Evolutionary conservation across 192 early-diverging fungal genomes (phyloP).

Genomic region (Backusella liffmaniae): DNA sequence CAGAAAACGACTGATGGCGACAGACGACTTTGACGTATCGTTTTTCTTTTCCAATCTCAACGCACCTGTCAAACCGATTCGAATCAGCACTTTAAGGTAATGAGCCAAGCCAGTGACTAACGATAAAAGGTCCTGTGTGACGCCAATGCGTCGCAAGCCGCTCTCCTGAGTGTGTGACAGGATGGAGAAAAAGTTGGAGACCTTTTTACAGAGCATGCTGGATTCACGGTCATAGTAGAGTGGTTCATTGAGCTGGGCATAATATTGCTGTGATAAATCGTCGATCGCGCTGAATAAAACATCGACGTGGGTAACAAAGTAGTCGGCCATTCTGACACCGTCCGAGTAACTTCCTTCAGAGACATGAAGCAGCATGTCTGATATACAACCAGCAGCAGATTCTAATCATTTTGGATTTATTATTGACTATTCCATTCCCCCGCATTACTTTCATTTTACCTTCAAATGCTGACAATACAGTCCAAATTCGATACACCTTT

Average conservation of each 20-base stretch:
- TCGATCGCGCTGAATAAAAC: constrained; percentile 82
- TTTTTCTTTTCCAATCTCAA: constrained; percentile 56
- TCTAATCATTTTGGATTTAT: constrained; percentile 39
- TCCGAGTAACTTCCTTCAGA: constrained; percentile 72
- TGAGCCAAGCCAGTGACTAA: constrained; percentile 91
- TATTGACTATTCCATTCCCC: neutral
- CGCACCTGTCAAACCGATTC: constrained; percentile 88
- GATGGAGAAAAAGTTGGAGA: constrained; percentile 91
- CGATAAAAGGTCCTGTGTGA: constrained; percentile 86
- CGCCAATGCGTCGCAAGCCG: constrained; percentile 53
- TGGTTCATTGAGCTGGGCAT: constrained; percentile 29
- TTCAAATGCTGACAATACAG: constrained; percentile 84
- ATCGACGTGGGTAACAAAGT: constrained; percentile 83
- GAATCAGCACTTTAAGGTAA: constrained; percentile 88
- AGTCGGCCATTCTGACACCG: constrained; percentile 69
- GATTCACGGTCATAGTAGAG: constrained; percentile 82
- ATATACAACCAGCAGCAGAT: constrained; percentile 86
- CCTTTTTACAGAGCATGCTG: constrained; percentile 89
- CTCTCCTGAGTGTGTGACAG: constrained; percentile 74
- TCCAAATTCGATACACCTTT: constrained; percentile 82
- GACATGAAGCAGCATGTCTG: constrained; percentile 83
- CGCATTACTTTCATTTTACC: neutral
- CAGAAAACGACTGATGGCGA: constrained; percentile 68
- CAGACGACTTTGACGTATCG: neutral
- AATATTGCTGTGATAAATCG: constrained; percentile 62